phyloP scores from a whole-genome alignment of 345 rosid species.

The Physaria fendleri region DNA sequence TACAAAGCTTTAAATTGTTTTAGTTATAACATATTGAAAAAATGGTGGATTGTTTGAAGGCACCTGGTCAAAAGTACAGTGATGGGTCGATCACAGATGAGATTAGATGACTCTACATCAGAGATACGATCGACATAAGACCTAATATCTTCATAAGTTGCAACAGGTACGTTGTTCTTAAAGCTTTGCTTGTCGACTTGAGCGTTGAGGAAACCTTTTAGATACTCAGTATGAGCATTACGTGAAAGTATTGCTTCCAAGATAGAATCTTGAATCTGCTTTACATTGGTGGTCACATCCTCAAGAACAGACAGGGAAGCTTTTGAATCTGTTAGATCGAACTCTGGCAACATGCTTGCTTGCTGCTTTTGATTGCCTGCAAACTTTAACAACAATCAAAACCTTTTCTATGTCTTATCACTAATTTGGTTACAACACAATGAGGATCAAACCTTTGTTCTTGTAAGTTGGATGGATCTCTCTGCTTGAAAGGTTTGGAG shows the following conservation, averaged over 20 bases:
- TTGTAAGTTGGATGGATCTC: neutral
- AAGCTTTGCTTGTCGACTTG: constrained; percentile 37
- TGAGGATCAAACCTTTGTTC: neutral
- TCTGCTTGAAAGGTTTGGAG: neutral
- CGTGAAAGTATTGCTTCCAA: constrained; percentile 45
- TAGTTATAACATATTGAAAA: neutral
- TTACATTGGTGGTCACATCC: constrained; percentile 54
- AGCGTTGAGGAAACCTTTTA: constrained; percentile 42
- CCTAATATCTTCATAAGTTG: constrained; percentile 65
- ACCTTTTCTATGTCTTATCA: neutral
- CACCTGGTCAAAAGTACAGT: constrained; percentile 75
- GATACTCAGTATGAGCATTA: constrained; percentile 61
- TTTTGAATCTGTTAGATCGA: constrained; percentile 52
- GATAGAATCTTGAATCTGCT: constrained; percentile 47
- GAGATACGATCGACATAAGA: constrained; percentile 60
- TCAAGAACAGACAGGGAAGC: constrained; percentile 54
- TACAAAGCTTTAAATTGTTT: neutral
- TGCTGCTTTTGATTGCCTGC: neutral
- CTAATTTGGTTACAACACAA: neutral
- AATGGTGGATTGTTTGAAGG: neutral
- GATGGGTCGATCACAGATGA: constrained; percentile 64
- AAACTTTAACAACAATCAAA: neutral
- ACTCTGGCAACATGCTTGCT: constrained; percentile 46
- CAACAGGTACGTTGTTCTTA: constrained; percentile 59
- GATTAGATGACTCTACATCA: constrained; percentile 48